Evolutionary conservation across 208 protist species (phyloP), one percentile per base, ranked within the genome.

Genomic region (Wallacemonas collosoma): DNA sequence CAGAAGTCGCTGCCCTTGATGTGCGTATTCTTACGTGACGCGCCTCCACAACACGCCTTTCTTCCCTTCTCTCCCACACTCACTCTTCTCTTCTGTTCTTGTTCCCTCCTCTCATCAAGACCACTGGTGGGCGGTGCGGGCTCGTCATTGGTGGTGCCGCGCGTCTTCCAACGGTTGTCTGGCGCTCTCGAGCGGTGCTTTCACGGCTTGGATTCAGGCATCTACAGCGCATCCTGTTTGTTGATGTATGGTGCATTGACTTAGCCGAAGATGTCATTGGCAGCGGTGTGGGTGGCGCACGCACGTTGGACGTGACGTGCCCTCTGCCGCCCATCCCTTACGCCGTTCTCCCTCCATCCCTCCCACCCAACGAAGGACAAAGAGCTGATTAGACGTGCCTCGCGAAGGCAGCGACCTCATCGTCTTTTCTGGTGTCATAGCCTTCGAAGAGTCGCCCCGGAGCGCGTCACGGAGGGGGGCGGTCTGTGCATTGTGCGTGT

Each of bases 381-480:
- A 85, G 80, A 85, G 76, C 80, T 80, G 76, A 47, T 39, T 61
- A 68, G 57, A 54, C 51, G 55, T 40, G 47, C 71, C 26, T 26
- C 26, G 26, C 26, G 26, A 26, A 26, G 26, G 26, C 26, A 26
- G 26, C 26, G 26, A 26, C 26, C 26, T n/a, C 36, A n/a, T 65
- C 51, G 55, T 40, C 71, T 57, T 74, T 56, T 45, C 67, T 74
- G 71, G 81, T 80, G 81, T 86, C 81, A 86, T 86, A 83, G 81
- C 81, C 68, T 73, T 86, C 68, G 79, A 53, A 86, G 81, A 86
- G 35, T 12, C 35, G 14, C 14, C 26, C 26, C 26, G 26, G 26
- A 26, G 26, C 26, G 26, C 26, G 26, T 26, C 26, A 26, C 26
- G 26, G 26, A 26, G 26, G 26, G 26, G 26, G 26, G 0, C 26